These are phyloP conservation scores for Botrytis squamosa DNA, from an alignment of 2,329 filamentous ascomycete species.

Conservation along the genomic window DNA sequence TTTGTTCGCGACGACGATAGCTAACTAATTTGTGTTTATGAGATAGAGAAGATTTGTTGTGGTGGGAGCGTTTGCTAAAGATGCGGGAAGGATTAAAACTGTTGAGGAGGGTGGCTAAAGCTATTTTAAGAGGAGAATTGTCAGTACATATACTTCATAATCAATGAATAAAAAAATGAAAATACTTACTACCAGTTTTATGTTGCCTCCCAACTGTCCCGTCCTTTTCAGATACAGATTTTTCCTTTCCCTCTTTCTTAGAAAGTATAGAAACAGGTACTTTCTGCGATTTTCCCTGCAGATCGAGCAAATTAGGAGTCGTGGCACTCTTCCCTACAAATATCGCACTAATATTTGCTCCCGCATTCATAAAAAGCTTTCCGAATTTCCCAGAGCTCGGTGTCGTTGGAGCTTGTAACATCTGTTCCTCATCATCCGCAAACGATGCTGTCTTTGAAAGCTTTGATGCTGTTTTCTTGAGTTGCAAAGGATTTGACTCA, in stretches of 20 bases:
- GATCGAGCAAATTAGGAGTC: not conserved
- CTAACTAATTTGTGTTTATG: constrained; percentile 1
- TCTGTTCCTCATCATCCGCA: not conserved
- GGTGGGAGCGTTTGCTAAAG: not conserved
- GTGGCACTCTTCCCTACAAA: not conserved
- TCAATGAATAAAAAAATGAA: not conserved
- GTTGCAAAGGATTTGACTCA: not conserved
- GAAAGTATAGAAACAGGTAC: not conserved
- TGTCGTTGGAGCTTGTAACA: not conserved
- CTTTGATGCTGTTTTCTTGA: not conserved
- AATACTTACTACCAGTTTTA: not conserved
- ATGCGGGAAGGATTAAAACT: not conserved
- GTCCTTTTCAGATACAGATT: not conserved
- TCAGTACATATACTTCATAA: not conserved
- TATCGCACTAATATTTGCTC: constrained; percentile 8
- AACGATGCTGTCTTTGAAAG: not conserved
- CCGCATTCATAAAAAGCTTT: not conserved
- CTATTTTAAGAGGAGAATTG: not conserved
- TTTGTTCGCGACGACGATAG: not conserved
- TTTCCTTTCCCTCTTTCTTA: not conserved
- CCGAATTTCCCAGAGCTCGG: not conserved
- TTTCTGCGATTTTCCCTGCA: not conserved
- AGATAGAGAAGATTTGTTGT: not conserved
- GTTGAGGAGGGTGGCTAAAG: not conserved
- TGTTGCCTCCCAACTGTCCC: not conserved